These are phyloP conservation scores for Cladophialophora bantiana DNA, from an alignment of 2,329 filamentous ascomycete species.

Conservation along the genomic window DNA sequence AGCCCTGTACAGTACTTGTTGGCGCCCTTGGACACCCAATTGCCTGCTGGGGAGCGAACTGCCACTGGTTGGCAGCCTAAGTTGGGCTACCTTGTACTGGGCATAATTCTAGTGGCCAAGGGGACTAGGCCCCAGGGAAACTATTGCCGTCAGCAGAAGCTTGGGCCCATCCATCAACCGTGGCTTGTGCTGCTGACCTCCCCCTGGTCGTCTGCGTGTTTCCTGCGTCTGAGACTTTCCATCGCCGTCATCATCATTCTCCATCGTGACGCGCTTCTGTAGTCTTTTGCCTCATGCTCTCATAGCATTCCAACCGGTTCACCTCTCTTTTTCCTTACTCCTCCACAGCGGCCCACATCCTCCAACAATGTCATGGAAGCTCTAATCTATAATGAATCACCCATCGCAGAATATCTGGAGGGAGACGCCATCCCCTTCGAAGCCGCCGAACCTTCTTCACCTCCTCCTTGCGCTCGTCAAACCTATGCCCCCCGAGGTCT, in stretches of 20 bases:
- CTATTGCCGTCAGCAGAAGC: background rate
- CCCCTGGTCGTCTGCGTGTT: background rate
- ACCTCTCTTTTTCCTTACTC: slow-evolving; percentile 16
- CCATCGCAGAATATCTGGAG: slow-evolving; percentile 87
- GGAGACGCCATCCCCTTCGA: slow-evolving; percentile 65
- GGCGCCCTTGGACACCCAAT: background rate
- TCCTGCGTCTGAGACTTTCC: background rate
- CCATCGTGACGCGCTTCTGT: background rate
- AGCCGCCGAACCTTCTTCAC: slow-evolving; percentile 45
- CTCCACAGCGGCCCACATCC: slow-evolving; percentile 5
- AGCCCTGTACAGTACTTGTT: background rate
- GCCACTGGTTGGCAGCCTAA: background rate
- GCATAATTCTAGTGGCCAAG: background rate
- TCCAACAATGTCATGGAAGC: slow-evolving; percentile 73
- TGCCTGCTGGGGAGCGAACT: background rate
- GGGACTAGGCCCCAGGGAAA: background rate
- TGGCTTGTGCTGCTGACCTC: slow-evolving; percentile 3
- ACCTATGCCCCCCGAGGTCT: slow-evolving; percentile 56
- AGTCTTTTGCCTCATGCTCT: background rate
- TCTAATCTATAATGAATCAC: slow-evolving; percentile 83
- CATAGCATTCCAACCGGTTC: slow-evolving; percentile 1
- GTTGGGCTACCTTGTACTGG: no score
- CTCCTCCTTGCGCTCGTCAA: slow-evolving; percentile 47
- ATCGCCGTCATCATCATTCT: background rate
- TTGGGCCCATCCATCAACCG: slow-evolving; percentile 8